Conservation (phyloP, 371 early-diverging fungal species). For the Catenaria anguillulae region DNA sequence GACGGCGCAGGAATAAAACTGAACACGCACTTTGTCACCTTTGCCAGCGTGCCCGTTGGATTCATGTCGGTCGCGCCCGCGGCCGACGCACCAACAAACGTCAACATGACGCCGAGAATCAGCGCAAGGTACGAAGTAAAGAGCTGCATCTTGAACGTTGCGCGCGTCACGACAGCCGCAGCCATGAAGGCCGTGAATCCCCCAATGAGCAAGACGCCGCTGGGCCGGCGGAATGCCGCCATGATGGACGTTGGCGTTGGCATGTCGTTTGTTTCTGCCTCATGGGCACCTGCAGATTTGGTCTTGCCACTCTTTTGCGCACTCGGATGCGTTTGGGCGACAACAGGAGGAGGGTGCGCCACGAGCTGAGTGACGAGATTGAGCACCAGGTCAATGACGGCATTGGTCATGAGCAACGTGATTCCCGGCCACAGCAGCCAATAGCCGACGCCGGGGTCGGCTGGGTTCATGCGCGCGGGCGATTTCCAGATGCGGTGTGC, state of each 20-base stretch:
- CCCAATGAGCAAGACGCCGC: background rate
- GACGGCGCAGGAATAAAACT: slow-evolving; percentile 31
- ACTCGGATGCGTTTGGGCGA: too few relatives aligned
- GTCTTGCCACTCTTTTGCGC: slow-evolving; percentile 8
- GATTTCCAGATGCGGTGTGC: background rate
- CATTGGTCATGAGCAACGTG: slow-evolving; percentile 40
- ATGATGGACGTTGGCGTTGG: too few relatives aligned
- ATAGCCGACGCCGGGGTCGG: background rate
- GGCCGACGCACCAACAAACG: slow-evolving; percentile 53
- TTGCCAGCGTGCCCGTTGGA: slow-evolving; percentile 42
- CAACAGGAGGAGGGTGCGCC: background rate
- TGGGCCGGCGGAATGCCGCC: slow-evolving; percentile 9
- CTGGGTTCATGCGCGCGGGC: background rate
- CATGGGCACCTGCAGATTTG: too few relatives aligned
- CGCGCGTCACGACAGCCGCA: background rate
- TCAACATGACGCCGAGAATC: slow-evolving; percentile 44
- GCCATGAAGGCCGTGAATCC: background rate
- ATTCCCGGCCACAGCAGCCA: slow-evolving; percentile 10
- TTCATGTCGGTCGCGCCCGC: slow-evolving; percentile 53
- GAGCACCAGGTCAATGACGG: slow-evolving; percentile 41
- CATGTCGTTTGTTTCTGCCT: too few relatives aligned
- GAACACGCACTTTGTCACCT: slow-evolving; percentile 45
- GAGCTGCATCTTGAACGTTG: background rate
- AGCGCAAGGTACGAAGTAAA: slow-evolving; percentile 22
- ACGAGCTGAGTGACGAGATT: slow-evolving; percentile 18